Base-by-base conservation (phyloP, 1,284 basidiomycete genomes). In the Ganoderma lucidum region DNA sequence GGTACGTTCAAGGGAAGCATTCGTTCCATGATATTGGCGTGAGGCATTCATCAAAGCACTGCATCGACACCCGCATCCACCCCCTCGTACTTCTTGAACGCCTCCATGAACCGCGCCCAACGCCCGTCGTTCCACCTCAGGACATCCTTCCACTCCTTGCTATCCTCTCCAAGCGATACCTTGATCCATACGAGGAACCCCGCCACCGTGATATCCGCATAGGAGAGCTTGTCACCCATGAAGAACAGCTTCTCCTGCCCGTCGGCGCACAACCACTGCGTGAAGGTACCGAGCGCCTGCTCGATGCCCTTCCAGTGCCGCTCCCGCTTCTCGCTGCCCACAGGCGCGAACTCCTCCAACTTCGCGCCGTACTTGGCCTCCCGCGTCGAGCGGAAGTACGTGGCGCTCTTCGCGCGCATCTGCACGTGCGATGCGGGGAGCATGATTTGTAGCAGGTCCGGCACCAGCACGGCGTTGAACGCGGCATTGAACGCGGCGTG, bases 141-240 rank as follows among this genome's bases (percentile, higher is more conserved):
- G 2, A 86, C 65, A 32, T 79, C 78, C 71, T 75, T 75, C 84
- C 85, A 86, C 70, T 82, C 78, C 65, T 75, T 66, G 62, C 79
- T 81, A 9, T 83, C 81, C 63, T 80, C 78, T 0, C 81, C 82
- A 44, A 78, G 75, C 2, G 80, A 63, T 17, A 71, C 69, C 71
- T 75, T 79, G 10, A 79, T 39, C 78, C 78, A 82, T 3, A 76
- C 65, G 41, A 84, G 56, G 19, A 66, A 70, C 9, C 71, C 74
- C 1, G 75, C 81, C 42, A 84, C 48, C 9, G 77, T 74, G 12
- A 83, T 73, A 62, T 86, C 85, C 6, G 79, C 81, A 71, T 78
- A 84, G 0, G 75, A 76, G 56, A 84, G 70, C 39, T 44, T 66
- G 19, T 75, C 75, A 12, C 78, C 80, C 23, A 71, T 66, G 60